Percentiles rank a stretch among this genome's conserved stretches.
Evolutionary conservation across 208 protist species (phyloP).

Genomic region (Giardia muris): DNA sequence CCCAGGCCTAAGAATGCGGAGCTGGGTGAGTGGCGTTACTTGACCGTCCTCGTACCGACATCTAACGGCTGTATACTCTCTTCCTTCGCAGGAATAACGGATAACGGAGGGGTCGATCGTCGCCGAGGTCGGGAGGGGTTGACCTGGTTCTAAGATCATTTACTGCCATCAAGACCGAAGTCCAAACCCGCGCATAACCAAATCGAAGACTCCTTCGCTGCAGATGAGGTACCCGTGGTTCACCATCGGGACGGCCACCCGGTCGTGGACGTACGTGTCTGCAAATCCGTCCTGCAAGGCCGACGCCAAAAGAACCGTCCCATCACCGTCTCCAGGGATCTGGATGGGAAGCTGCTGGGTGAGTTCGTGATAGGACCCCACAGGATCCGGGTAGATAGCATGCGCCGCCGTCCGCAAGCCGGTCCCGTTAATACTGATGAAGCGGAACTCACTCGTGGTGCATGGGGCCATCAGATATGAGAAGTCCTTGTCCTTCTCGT

Average conservation of each 20-base stretch:
- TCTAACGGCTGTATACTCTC: no score
- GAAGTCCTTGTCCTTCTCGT: not conserved
- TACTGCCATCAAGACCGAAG: no score
- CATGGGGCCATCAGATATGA: not conserved
- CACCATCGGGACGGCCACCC: not conserved
- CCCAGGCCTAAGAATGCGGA: no score
- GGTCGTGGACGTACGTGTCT: not conserved
- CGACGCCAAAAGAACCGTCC: not conserved
- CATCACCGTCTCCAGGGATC: not conserved
- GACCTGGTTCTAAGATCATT: no score
- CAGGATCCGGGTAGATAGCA: not conserved
- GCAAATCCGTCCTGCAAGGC: not conserved
- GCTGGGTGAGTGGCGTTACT: no score
- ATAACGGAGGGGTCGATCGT: no score
- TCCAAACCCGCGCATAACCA: not conserved
- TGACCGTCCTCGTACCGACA: no score
- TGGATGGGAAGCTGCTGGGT: not conserved
- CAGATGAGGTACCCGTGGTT: not conserved
- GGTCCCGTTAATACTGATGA: not conserved
- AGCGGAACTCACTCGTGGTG: not conserved
- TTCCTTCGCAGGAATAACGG: no score
- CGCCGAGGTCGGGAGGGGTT: no score
- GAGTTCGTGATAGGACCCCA: not conserved
- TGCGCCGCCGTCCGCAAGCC: not conserved
- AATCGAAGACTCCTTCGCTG: not conserved